These are phyloP conservation scores for Karstenula rhodostoma DNA, from an alignment of 2,329 filamentous ascomycete species.

Conservation along the genomic window DNA sequence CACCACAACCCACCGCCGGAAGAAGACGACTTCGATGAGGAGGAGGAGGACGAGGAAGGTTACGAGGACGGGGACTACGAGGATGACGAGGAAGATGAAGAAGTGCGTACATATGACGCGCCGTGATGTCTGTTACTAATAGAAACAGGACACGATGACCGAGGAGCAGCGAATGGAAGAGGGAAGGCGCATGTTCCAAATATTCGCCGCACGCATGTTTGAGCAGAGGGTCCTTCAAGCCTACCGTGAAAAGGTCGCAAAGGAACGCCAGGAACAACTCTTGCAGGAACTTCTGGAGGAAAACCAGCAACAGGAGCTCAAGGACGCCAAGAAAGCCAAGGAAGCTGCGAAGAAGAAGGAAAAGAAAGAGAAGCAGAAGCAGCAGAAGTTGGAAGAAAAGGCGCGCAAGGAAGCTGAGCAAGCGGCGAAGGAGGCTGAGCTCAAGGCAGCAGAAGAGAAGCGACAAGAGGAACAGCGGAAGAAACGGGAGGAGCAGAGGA, in stretches of 20 bases:
- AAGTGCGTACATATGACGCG: slow-evolving; percentile 37
- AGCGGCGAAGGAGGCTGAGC: slow-evolving; percentile 82
- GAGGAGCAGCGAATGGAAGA: slow-evolving; percentile 99
- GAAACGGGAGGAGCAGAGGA: slow-evolving; percentile 88
- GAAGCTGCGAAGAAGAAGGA: slow-evolving; percentile 96
- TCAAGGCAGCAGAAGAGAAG: slow-evolving; percentile 77
- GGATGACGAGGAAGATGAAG: slow-evolving; percentile 45
- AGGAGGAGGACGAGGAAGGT: slow-evolving; percentile 69
- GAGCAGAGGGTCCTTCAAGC: slow-evolving; percentile 95
- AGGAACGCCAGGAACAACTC: slow-evolving; percentile 88
- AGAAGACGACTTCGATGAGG: slow-evolving; percentile 80
- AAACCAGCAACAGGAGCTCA: slow-evolving; percentile 74
- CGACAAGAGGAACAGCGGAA: slow-evolving; percentile 80
- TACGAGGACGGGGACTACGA: slow-evolving; percentile 67
- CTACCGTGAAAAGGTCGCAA: slow-evolving; percentile 97
- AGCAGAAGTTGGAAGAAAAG: slow-evolving; percentile 88
- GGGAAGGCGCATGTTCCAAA: slow-evolving; percentile 97
- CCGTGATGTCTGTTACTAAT: slow-evolving; percentile 32
- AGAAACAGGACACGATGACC: slow-evolving; percentile 85
- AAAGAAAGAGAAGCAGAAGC: slow-evolving; percentile 88
- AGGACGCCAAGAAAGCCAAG: slow-evolving; percentile 90
- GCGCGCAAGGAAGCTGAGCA: slow-evolving; percentile 87
- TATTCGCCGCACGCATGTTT: slow-evolving; percentile 99
- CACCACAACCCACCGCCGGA: slow-evolving; percentile 76
- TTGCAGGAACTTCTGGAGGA: slow-evolving; percentile 93